Conservation (phyloP, 176 grass and related monocot genomes). For the Avena eriantha region DNA sequence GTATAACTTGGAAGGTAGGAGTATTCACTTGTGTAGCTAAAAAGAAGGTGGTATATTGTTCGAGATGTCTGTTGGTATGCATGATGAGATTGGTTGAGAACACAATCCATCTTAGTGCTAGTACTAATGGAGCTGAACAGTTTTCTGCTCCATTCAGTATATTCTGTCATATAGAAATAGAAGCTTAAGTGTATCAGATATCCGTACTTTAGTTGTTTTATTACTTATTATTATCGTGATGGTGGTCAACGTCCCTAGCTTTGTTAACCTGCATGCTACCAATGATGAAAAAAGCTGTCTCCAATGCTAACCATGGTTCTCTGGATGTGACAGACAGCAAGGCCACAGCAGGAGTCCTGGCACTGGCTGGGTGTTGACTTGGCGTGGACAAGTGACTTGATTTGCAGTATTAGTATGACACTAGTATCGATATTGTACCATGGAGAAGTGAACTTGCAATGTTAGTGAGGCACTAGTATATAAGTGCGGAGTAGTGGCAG, state of each 20-base stretch:
- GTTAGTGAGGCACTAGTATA: background rate
- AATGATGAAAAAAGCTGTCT: background rate
- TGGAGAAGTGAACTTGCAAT: background rate
- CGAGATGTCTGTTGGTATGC: background rate
- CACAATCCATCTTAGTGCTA: background rate
- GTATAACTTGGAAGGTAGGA: background rate
- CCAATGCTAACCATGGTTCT: constrained; percentile 27
- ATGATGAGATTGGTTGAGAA: background rate
- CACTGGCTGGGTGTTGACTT: background rate
- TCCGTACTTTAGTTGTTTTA: background rate
- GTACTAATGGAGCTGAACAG: background rate
- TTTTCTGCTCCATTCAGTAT: background rate
- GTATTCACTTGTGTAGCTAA: background rate
- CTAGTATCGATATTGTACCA: background rate
- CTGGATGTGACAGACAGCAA: constrained; percentile 12
- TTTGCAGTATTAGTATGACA: background rate
- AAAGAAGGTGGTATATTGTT: background rate
- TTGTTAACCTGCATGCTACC: background rate
- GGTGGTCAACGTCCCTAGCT: background rate
- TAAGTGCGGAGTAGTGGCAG: background rate
- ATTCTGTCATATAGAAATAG: background rate
- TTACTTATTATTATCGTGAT: background rate
- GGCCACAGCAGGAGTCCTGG: background rate
- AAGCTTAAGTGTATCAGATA: background rate
- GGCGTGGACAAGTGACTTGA: background rate